Evolutionary conservation across 73 alveolate genomes (phyloP), one percentile per base, ranked within the genome.

Genomic region (Tetrahymena elliotti): DNA sequence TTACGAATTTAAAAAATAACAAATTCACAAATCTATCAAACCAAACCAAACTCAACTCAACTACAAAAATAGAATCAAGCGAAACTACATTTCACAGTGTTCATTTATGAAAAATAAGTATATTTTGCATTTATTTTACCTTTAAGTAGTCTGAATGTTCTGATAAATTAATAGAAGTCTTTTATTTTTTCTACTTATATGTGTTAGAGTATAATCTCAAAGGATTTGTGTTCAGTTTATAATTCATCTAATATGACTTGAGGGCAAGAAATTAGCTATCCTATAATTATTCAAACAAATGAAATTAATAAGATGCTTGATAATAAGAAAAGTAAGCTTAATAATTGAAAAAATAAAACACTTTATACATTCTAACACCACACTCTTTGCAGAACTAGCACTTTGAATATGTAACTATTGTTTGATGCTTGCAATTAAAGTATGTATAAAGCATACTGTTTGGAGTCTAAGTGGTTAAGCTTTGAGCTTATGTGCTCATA

Each of bases 351-450:
- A 68, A 68, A 68, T 68, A 68, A 68, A 68, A 68, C 88, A 68
- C 88, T 68, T 68, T 68, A 68, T 68, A 68, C 88, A 68, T 68
- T 68, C 88, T 68, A 68, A 68, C 88, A 68, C 88, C 88, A 68
- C 88, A 68, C 88, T 68, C 88, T 68, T 68, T 68, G 36, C 88
- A 68, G 88, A 68, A 68, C 88, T 68, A 68, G 88, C 88, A 68
- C 88, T 68, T 68, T 68, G 34, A 68, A 68, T 68, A 68, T 68
- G 88, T 68, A 68, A 68, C 88, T 68, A 68, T 31, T 31, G 34
- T 6, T 11, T 68, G 36, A 68, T 68, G 88, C 20, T 68, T 68
- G 88, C 88, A 68, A 68, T 68, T 68, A 36, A 68, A 68, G 36
- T 68, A 68, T 8, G 88, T 68, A 68, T 68, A 68, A 2, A 68